Base-by-base conservation (phyloP, 805 yeast genomes). In the Yarrowia bubula region DNA sequence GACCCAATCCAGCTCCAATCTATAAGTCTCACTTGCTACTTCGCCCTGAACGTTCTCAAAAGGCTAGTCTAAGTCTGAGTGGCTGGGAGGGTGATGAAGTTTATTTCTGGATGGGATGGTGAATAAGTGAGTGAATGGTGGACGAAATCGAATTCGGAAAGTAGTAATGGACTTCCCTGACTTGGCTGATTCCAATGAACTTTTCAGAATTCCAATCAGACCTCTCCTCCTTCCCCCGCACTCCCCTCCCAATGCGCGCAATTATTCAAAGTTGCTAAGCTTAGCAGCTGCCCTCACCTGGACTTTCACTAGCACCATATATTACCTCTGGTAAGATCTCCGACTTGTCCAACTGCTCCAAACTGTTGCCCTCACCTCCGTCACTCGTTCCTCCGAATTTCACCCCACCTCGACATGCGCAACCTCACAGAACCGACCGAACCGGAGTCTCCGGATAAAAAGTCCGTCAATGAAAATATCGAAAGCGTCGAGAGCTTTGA, bases 251-350 rank as follows among this genome's bases (percentile, higher is more conserved):
- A 7, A 3, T 48, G 55, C 41, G 55, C 41, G 55, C 55, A 48
- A 35, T 48, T 48, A 48, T 48, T 48, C 55, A 48, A 48, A 33
- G 55, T 48, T 48, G 55, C 55, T 48, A 48, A 48, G 55, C 38
- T 48, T 35, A 35, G 53, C 8, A 32, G 32, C 55, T 48, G 55
- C 41, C 55, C 41, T 48, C 50, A 44, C 33, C 47, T 22, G 47
- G 35, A n/a, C 53, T 28, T 8, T 15, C 48, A 47, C 41, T 35
- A 48, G 41, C 41, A 35, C n/a, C 55, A 48, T 35, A 48, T 35
- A 48, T 35, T 48, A 48, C 41, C 55, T 35, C 33, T 31, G 41
- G 9, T 8, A 14, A 14, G 15, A 48, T 48, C 31, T 35, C 32
- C 17, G 37, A n/a, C 11, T 7, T 9, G n/a, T n/a, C n/a, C 17